Percentiles rank a stretch among this genome's conserved stretches.
These are phyloP conservation scores for Calycina herbarum DNA, from an alignment of 2,329 filamentous ascomycete species.

Conservation along the genomic window DNA sequence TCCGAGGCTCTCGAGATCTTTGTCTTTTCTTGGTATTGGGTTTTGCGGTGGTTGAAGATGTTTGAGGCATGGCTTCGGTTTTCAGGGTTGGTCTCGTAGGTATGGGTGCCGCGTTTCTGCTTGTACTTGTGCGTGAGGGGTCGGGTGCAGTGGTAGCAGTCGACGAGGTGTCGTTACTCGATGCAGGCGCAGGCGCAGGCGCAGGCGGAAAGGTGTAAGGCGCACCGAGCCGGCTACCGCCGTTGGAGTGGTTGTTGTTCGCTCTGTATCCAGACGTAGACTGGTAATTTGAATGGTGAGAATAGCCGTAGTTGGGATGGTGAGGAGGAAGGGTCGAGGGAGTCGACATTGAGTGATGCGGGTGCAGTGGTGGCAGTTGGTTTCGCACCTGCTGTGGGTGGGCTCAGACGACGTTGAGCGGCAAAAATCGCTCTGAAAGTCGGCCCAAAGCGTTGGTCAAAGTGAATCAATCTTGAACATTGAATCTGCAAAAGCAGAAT, in stretches of 20 bases:
- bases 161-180: slow-evolving; percentile 35
- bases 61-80: slow-evolving; percentile 40
- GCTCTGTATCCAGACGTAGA: slow-evolving; percentile 52
- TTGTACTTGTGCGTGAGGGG: slow-evolving; percentile 29
- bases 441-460: slow-evolving; percentile 19
- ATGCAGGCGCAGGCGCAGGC: slow-evolving; percentile 30
- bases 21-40: slow-evolving; percentile 42
- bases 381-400: slow-evolving; percentile 25
- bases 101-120: slow-evolving; percentile 25
- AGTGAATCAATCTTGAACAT: slow-evolving; percentile 23
- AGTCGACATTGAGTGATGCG: slow-evolving; percentile 64
- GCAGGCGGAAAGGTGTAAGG: slow-evolving; percentile 32
- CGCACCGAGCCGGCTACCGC: slow-evolving; percentile 35
- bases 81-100: slow-evolving; percentile 32
- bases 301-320: slow-evolving; percentile 63
- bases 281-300: slow-evolving; percentile 56
- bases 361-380: slow-evolving; percentile 7
- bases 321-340: slow-evolving; percentile 73
- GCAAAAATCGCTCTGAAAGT: slow-evolving; percentile 17
- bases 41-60: slow-evolving; percentile 33
- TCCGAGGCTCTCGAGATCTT: slow-evolving; percentile 45
- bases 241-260: slow-evolving; percentile 43
- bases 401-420: slow-evolving; percentile 25
- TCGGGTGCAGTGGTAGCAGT: slow-evolving; percentile 29
- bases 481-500: slow-evolving; percentile 21